Evolutionary conservation across 1,139 yeast species (phyloP).

Genomic region (Wickerhamomyces sp.): DNA sequence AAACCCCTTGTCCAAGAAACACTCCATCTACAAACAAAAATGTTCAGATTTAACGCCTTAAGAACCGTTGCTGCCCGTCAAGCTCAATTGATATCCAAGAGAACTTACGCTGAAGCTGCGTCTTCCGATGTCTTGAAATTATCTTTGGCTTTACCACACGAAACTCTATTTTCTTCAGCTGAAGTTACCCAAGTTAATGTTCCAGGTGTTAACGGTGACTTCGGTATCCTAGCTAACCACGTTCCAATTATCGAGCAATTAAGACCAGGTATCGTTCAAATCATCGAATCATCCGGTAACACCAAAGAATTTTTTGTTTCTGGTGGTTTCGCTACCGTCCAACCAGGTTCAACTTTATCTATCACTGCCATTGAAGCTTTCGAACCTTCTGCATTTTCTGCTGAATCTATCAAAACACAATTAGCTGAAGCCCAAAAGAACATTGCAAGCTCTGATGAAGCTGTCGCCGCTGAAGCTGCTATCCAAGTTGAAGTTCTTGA

Average conservation of each 20-base stretch:
- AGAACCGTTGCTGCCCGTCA: slow-evolving; percentile 54
- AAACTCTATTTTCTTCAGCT: slow-evolving; percentile 35
- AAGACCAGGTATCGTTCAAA: slow-evolving; percentile 93
- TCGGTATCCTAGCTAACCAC: slow-evolving; percentile 97
- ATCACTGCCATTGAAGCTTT: slow-evolving; percentile 96
- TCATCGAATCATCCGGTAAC: slow-evolving; percentile 74
- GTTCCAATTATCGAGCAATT: slow-evolving; percentile 97
- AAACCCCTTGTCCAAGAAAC: slow-evolving; percentile 6
- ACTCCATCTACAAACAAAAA: slow-evolving; percentile 25
- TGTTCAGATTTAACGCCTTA: slow-evolving; percentile 71
- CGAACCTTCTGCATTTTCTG: slow-evolving; percentile 85
- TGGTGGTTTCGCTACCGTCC: slow-evolving; percentile 96
- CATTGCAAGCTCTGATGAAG: slow-evolving; percentile 78
- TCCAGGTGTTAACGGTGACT: slow-evolving; percentile 94
- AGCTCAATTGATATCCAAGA: slow-evolving; percentile 56
- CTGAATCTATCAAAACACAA: slow-evolving; percentile 73
- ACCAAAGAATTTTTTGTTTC: slow-evolving; percentile 82
- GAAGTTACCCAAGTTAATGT: slow-evolving; percentile 81
- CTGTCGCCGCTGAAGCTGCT: slow-evolving; percentile 89
- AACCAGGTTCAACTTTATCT: slow-evolving; percentile 88
- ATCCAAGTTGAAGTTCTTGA: slow-evolving; percentile 95
- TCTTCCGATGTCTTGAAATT: slow-evolving; percentile 76
- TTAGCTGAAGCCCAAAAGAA: slow-evolving; percentile 95
- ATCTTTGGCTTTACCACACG: slow-evolving; percentile 88
- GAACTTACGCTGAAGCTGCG: slow-evolving; percentile 88